phyloP scores from a whole-genome alignment of 805 yeast genomes.

The Jamesozyma piceae region DNA sequence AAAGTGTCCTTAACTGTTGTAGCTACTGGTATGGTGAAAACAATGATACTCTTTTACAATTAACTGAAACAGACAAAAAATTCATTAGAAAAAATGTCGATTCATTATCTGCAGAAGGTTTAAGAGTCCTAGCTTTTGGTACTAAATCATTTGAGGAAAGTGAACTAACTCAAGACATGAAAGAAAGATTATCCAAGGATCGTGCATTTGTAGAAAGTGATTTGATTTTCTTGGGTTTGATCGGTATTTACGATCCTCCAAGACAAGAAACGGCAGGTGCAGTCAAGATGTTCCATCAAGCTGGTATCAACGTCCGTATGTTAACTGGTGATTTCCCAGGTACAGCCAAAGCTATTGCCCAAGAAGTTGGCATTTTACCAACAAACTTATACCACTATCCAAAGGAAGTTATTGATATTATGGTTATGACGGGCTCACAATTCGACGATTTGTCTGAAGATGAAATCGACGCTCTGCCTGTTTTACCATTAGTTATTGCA shows the following conservation, averaged over 20 bases:
- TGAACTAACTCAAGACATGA: conserved; percentile 27
- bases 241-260: conserved; percentile 98
- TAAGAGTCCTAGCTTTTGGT: conserved; percentile 79
- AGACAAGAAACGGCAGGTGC: conserved; percentile 75
- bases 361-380: conserved; percentile 79
- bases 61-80: conserved; percentile 42
- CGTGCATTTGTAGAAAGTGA: conserved; percentile 42
- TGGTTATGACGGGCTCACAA: conserved; percentile 78
- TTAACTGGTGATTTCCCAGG: conserved; percentile 90
- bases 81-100: conserved; percentile 49
- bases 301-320: conserved; percentile 97
- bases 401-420: conserved; percentile 36
- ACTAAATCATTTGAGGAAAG: conserved; percentile 29
- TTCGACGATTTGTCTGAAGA: conserved; percentile 64
- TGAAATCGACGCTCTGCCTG: conserved; percentile 62
- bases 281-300: conserved; percentile 65
- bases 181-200: conserved; percentile 18
- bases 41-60: conserved; percentile 41
- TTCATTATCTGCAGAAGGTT: conserved; percentile 67
- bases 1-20: conserved; percentile 57
- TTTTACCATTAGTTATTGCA: conserved; percentile 80
- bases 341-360: conserved; percentile 79
- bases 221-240: conserved; percentile 69
- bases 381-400: conserved; percentile 36
- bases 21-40: conserved; percentile 46